A percentile compares a stretch with the other conserved stretches of the same genome.
Conservation (phyloP, 1,139 yeast genomes). For the Candida sojae region DNA sequence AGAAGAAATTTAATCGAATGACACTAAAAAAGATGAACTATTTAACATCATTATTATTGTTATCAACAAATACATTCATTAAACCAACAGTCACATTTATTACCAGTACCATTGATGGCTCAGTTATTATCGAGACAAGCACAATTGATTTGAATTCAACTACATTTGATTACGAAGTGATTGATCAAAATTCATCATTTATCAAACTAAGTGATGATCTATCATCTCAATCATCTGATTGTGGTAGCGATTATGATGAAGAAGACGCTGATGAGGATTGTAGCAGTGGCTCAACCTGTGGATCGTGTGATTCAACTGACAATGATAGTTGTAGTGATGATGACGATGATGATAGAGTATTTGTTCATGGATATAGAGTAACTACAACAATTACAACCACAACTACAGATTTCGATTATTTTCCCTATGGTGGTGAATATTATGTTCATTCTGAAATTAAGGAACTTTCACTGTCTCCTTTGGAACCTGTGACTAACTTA, state of each 20-base stretch:
- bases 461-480: not conserved
- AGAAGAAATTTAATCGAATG: not conserved
- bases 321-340: not conserved
- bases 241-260: not conserved
- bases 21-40: constrained; percentile 9
- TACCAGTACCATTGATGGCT: not conserved
- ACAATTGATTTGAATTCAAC: not conserved
- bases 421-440: not conserved
- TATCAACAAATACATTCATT: constrained; percentile 9
- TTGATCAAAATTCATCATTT: not conserved
- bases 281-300: not conserved
- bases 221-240: not conserved
- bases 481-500: not conserved
- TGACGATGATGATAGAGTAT: constrained; percentile 5
- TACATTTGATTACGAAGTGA: not conserved
- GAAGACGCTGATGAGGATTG: not conserved
- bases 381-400: not conserved
- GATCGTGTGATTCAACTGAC: not conserved
- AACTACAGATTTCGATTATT: not conserved
- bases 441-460: not conserved
- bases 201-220: not conserved
- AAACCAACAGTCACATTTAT: constrained; percentile 7
- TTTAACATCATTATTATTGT: constrained; percentile 11
- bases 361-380: not conserved
- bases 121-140: not conserved